Conservation (phyloP, 2,329 filamentous ascomycete species). For the Aspergillus eucalypticola region DNA sequence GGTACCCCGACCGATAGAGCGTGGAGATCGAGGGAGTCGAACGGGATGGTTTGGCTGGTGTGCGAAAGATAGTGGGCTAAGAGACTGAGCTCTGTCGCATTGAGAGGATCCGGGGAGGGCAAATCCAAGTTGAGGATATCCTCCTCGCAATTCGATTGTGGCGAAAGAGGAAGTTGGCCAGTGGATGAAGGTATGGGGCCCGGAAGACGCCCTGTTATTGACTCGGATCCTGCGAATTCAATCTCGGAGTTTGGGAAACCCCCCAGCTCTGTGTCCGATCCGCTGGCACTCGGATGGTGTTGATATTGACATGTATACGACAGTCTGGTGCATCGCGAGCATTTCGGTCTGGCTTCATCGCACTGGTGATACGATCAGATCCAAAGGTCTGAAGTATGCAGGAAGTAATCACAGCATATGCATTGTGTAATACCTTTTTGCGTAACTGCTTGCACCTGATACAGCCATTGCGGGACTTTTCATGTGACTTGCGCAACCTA, state of each 20-base stretch:
- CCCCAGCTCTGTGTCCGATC: slow-evolving; percentile 7
- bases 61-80: slow-evolving; percentile 47
- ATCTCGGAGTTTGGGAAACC: not conserved
- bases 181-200: slow-evolving; percentile 9
- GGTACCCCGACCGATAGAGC: slow-evolving; percentile 47
- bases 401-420: not conserved
- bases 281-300: not conserved
- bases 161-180: slow-evolving; percentile 3
- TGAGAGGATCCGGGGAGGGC: slow-evolving; percentile 12
- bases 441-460: slow-evolving; percentile 37
- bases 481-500: slow-evolving; percentile 27
- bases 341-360: slow-evolving; percentile 37
- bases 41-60: slow-evolving; percentile 40
- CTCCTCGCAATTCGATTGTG: slow-evolving; percentile 2
- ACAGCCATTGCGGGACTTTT: slow-evolving; percentile 39
- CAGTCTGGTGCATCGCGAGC: slow-evolving; percentile 37
- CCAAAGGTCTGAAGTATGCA: not conserved
- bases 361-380: slow-evolving; percentile 30
- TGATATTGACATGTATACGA: slow-evolving; percentile 34
- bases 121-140: not conserved
- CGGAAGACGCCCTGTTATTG: not conserved
- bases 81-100: slow-evolving; percentile 38
- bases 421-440: slow-evolving; percentile 35
- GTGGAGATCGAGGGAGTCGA: slow-evolving; percentile 43
- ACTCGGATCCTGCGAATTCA: not conserved